A percentile compares a stretch with the other conserved stretches of the same genome.
phyloP scores from a whole-genome alignment of 306 rosid genomes.

The Boehmeria nivea region DNA sequence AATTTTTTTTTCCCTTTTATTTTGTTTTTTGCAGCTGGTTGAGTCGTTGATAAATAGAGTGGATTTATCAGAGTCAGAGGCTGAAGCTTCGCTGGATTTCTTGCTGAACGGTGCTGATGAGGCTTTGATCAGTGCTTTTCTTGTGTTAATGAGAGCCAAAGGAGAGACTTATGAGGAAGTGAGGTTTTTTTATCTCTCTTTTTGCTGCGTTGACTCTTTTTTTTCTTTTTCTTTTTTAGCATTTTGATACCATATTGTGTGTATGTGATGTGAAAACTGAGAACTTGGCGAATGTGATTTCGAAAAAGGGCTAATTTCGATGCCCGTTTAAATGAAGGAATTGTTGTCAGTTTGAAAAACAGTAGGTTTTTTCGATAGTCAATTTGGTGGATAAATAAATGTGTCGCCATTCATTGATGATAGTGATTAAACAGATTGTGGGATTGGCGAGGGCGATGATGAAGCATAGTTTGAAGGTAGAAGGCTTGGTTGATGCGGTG shows the following conservation, averaged over 20 bases:
- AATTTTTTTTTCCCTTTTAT: background rate
- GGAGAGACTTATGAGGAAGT: constrained; percentile 93
- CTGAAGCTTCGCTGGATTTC: constrained; percentile 63
- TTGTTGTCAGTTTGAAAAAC: background rate
- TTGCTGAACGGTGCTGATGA: constrained; percentile 58
- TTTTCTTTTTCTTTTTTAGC: background rate
- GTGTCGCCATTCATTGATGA: too few relatives aligned
- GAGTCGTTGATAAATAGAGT: constrained; percentile 61
- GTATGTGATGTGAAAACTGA: too few relatives aligned
- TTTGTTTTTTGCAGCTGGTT: constrained; percentile 45
- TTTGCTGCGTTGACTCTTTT: background rate
- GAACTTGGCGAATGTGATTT: too few relatives aligned
- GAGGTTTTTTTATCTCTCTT: constrained; percentile 16
- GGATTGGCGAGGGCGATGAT: constrained; percentile 92
- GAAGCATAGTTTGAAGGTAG: constrained; percentile 61
- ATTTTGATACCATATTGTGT: background rate
- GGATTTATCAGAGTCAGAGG: constrained; percentile 61
- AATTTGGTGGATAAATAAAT: background rate
- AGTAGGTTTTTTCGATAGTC: background rate
- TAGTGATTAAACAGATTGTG: constrained; percentile 46
- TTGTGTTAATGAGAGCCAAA: constrained; percentile 79
- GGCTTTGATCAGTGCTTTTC: constrained; percentile 84
- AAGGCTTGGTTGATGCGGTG: constrained; percentile 69
- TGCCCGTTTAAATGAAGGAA: background rate
- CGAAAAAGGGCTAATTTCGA: too few relatives aligned